Percentiles rank a stretch among this genome's conserved stretches.
phyloP scores from a whole-genome alignment of 2,329 filamentous ascomycete genomes.

The Berkeleyomyces rouxiae region DNA sequence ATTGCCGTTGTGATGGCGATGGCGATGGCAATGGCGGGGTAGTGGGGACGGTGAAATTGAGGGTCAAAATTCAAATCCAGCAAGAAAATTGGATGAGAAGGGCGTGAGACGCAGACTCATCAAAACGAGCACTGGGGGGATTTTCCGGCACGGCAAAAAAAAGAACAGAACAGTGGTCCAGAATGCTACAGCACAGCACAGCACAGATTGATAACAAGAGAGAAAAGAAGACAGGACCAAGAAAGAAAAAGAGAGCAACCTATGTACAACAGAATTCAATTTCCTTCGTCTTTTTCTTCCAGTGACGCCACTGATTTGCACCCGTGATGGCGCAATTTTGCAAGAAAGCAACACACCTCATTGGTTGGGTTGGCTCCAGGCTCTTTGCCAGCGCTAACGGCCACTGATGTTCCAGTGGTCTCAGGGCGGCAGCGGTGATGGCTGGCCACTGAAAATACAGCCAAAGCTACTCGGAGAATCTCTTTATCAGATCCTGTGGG shows the following conservation, averaged over 20 bases:
- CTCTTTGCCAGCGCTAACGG: background rate
- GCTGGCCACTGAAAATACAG: background rate
- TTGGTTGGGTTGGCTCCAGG: no score
- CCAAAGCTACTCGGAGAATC: background rate
- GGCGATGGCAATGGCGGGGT: conserved; percentile 4
- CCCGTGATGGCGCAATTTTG: conserved; percentile 5
- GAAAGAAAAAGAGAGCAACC: background rate
- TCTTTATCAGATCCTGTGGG: conserved; percentile 6
- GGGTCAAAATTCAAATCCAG: background rate
- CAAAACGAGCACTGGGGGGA: background rate
- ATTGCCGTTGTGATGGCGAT: background rate
- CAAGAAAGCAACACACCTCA: background rate
- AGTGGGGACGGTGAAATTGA: conserved; percentile 1
- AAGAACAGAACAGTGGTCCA: background rate
- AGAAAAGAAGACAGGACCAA: background rate
- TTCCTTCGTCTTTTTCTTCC: background rate
- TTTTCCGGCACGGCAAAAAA: background rate
- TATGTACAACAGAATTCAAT: background rate
- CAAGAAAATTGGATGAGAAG: background rate
- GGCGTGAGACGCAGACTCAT: background rate
- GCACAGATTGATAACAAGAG: conserved; percentile 10
- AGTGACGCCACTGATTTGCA: conserved; percentile 4
- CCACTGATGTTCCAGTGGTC: background rate
- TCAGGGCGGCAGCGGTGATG: background rate
- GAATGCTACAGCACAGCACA: background rate